Evolutionary conservation across 2,329 filamentous ascomycete genomes (phyloP).

Genomic region (Aspergillus brasiliensis): DNA sequence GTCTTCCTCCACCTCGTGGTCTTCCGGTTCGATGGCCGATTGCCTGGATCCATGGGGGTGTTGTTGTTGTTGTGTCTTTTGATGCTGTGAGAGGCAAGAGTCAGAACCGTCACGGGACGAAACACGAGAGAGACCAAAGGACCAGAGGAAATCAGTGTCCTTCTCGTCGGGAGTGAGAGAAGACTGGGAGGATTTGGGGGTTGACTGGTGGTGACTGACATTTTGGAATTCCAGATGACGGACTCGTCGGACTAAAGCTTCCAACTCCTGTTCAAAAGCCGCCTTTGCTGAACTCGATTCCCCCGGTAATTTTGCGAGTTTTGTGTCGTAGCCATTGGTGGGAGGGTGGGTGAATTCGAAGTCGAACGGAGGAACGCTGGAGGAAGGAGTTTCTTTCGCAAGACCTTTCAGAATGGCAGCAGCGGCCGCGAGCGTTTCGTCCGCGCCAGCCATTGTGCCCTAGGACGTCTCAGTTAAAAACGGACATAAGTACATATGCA

Average conservation of each 20-base stretch:
- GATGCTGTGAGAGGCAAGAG: constrained; percentile 38
- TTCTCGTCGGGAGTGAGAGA: constrained; percentile 61
- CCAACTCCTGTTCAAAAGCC: constrained; percentile 78
- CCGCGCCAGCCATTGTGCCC: constrained; percentile 50
- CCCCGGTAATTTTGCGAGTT: constrained; percentile 73
- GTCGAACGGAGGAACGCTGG: constrained; percentile 40
- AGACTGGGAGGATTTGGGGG: constrained; percentile 66
- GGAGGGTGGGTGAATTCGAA: constrained; percentile 34
- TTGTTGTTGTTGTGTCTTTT: constrained; percentile 39
- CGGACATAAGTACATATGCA: constrained; percentile 22
- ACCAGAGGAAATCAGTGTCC: constrained; percentile 36
- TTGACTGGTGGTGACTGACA: constrained; percentile 71
- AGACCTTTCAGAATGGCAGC: constrained; percentile 49
- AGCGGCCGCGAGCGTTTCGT: constrained; percentile 52
- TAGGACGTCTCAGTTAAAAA: constrained; percentile 26
- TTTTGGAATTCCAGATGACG: constrained; percentile 81
- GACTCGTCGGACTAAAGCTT: constrained; percentile 74
- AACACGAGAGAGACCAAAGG: constrained; percentile 37
- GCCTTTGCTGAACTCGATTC: constrained; percentile 73
- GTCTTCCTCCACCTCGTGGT: constrained; percentile 31
- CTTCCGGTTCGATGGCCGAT: constrained; percentile 35
- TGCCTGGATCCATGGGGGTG: constrained; percentile 41
- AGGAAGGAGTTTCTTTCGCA: constrained; percentile 42
- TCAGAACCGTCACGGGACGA: constrained; percentile 37
- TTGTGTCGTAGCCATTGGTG: constrained; percentile 54